Percentiles rank a stretch among this genome's conserved stretches.
Conservation (phyloP, 2,329 filamentous ascomycete species). For the Fusarium ramigenum region DNA sequence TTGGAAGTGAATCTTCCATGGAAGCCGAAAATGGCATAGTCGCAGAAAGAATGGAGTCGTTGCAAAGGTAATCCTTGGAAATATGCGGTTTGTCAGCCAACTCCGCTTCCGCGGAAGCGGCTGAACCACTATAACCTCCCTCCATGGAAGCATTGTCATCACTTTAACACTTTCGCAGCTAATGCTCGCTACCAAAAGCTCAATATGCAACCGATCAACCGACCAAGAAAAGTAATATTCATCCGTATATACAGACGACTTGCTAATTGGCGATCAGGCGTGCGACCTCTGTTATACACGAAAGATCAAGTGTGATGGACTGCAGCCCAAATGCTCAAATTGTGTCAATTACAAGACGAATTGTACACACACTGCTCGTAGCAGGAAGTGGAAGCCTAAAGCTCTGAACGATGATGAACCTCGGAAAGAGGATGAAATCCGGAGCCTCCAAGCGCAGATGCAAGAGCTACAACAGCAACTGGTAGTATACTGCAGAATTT, state of each 20-base stretch:
- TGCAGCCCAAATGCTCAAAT: conserved; percentile 2
- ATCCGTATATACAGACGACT: fast-evolving
- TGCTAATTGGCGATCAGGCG: background rate
- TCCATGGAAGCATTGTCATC: background rate
- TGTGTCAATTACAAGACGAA: background rate
- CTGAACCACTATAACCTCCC: background rate
- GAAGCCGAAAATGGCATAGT: background rate
- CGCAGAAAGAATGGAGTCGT: background rate
- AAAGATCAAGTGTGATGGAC: conserved; percentile 12
- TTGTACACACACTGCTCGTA: background rate
- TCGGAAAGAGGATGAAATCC: background rate
- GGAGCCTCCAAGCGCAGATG: background rate
- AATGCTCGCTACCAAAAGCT: fast-evolving
- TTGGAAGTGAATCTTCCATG: background rate
- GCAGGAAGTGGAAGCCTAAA: conserved; percentile 9
- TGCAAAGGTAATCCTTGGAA: background rate
- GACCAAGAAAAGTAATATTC: background rate
- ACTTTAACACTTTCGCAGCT: background rate
- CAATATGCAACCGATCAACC: background rate
- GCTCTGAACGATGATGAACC: background rate
- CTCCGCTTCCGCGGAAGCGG: conserved; percentile 12
- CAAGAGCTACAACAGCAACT: background rate
- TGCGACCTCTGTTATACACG: conserved; percentile 14
- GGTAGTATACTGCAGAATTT: fast-evolving
- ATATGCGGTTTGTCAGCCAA: conserved; percentile 7